Base-by-base conservation (phyloP, 2,329 filamentous ascomycete species). In the Colletotrichum phormii region DNA sequence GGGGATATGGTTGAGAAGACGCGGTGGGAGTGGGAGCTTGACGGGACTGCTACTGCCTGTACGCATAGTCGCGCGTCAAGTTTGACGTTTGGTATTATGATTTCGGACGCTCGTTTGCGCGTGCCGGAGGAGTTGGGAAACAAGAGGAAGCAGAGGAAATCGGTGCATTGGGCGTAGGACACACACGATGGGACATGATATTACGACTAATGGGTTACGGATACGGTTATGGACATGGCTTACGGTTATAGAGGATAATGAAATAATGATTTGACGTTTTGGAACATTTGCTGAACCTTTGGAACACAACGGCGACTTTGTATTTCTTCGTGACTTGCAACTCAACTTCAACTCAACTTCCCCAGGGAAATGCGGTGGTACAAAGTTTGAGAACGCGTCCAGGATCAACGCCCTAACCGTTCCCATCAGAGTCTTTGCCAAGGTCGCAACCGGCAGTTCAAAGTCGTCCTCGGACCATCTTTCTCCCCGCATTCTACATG, bases 1-100 rank as follows among this genome's bases (percentile, higher is more conserved):
- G 78, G 79, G 2, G 80, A 83, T 58, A 60, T 79, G 9, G 76
- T 84, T 1, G 82, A 84, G 76, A 75, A 74, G 76, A 75, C 77
- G 9, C 75, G 81, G 26, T 80, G 80, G 79, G 79, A 81, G 70
- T 80, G 79, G 78, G 72, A 72, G 49, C 63, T 72, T n/a, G 71
- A 55, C 59, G 71, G 76, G 37, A 31, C 79, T 22, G 76, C 78
- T 7, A 76, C 76, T 22, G 51, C 54, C 26, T 59, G 62, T 37
- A 46, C 22, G 4, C 67, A 51, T 37, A 54, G 62, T 8, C 62
- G 67, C 12, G 61, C 67, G 33, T 73, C 71, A 37, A 72, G 57
- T n/a, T 8, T 72, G 55, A 54, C 29, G 6, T 72, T 67, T 29
- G 51, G 42, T 3, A n/a, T 59, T 15, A 33, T 58, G 4, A 29